Evolutionary conservation across 1,284 basidiomycete genomes (phyloP).

Genomic region (Neolentinus lepideus): DNA sequence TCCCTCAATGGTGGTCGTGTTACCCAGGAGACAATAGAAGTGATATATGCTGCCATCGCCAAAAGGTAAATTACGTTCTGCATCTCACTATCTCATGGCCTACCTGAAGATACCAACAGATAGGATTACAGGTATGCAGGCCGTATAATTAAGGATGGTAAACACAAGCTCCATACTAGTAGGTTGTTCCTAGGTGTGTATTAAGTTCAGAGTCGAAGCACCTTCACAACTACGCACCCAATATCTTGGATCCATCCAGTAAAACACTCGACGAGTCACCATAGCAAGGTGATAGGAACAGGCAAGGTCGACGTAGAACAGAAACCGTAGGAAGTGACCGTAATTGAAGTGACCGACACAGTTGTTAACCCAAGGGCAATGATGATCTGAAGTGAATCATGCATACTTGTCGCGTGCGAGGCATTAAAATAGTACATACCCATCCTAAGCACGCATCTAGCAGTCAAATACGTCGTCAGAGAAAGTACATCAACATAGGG

Average conservation of each 20-base stretch:
- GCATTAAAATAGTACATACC: constrained; percentile 35
- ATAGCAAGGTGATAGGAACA: constrained; percentile 80
- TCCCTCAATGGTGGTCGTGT: constrained; percentile 94
- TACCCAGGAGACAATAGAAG: constrained; percentile 71
- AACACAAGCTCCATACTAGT: constrained; percentile 70
- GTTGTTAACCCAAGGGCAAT: constrained; percentile 89
- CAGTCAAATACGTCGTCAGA: constrained; percentile 2
- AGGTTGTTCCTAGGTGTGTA: constrained; percentile 54
- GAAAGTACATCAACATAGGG: background rate
- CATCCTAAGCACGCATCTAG: constrained; percentile 77
- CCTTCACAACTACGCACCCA: constrained; percentile 37
- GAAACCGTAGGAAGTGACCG: constrained; percentile 87
- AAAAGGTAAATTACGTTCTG: constrained; percentile 4
- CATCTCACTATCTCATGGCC: constrained; percentile 5
- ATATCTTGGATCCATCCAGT: constrained; percentile 35
- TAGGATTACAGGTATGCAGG: constrained; percentile 81
- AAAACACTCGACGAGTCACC: constrained; percentile 60
- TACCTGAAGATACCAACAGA: constrained; percentile 84
- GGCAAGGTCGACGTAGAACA: constrained; percentile 87
- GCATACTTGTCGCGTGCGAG: constrained; percentile 4
- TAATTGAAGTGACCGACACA: constrained; percentile 90
- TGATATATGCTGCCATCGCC: constrained; percentile 70
- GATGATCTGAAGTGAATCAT: constrained; percentile 60
- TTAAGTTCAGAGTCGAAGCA: constrained; percentile 3
- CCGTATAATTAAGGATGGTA: constrained; percentile 82